phyloP scores from a whole-genome alignment of 441 rosid genomes.

The Gossypium trilobum region DNA sequence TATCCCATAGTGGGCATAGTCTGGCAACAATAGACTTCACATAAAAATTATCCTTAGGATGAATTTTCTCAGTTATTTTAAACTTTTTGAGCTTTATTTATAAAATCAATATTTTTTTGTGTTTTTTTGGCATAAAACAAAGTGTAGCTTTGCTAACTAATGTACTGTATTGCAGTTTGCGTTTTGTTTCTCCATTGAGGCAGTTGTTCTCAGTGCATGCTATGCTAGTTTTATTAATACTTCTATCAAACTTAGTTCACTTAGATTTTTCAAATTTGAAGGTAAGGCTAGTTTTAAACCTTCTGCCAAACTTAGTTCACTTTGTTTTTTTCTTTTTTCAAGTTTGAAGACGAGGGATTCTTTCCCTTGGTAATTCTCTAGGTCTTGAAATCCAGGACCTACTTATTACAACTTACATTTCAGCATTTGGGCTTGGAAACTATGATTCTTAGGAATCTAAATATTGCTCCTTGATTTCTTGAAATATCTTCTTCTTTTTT shows the following conservation, averaged over 20 bases:
- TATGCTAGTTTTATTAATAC: not conserved
- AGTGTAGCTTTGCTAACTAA: not conserved
- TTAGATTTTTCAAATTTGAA: too few relatives aligned
- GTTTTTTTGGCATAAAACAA: not conserved
- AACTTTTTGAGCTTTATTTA: not conserved
- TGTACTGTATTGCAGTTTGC: not conserved
- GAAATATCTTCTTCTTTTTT: too few relatives aligned
- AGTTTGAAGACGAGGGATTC: not conserved
- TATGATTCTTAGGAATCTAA: not conserved
- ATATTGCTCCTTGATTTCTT: not conserved
- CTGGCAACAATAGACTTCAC: too few relatives aligned
- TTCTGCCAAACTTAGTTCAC: too few relatives aligned
- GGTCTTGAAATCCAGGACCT: too few relatives aligned
- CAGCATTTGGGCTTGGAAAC: too few relatives aligned
- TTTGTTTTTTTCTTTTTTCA: not conserved
- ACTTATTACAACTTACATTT: too few relatives aligned
- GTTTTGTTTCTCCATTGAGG: not conserved
- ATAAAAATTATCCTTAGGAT: not conserved
- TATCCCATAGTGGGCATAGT: too few relatives aligned
- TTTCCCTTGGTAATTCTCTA: not conserved
- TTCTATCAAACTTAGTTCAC: not conserved
- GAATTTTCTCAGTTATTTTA: not conserved
- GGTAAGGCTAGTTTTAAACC: too few relatives aligned
- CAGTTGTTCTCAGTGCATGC: not conserved
- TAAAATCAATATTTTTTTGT: not conserved